Base-by-base conservation (phyloP, 164 flowering plant genomes). In the Nymphaea thermarum region DNA sequence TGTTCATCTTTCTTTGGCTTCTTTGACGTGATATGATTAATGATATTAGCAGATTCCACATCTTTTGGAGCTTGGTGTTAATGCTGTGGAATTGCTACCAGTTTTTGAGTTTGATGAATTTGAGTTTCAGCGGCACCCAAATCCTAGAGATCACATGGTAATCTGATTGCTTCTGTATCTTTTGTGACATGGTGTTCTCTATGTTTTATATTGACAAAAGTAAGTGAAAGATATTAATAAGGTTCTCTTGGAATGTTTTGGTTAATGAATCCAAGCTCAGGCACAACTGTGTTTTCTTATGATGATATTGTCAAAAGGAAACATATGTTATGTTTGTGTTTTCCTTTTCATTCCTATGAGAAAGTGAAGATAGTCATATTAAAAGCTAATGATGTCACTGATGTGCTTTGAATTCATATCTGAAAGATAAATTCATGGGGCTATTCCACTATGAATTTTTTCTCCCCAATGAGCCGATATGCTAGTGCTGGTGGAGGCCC, bases 401-500 rank as follows among this genome's bases (percentile, higher is more conserved):
- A 5, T 45, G 53, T 5, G 5, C 11, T 10, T 45, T 10, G 11
- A 45, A 45, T 45, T 45, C 11, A 45, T 45, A 62, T 66, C 45
- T 69, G 14, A 63, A 67, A 94, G 98, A 79, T 94, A 72, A 94
- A 94, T 73, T 91, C 98, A 43, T 91, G 98, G 98, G 98, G 97
- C 12, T 94, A 94, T 75, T 94, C 98, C 44, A 94, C 98, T 8
- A 81, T 88, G 71, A 94, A 94, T 73, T 94, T 94, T 79, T 94
- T 94, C 83, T 85, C 98, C 74, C 98, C 98, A n/a, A 94, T 94
- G 98, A 91, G 86, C 80, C 97, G 97, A 61, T 94, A 94, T 86
- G 98, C 97, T 55, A 87, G 93, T 78, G 71, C 77, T 80, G 93
- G 92, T 74, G 96, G 97, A 71, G 98, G 97, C 60, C 83, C 98